Evolutionary conservation across 345 rosid species (phyloP).

Genomic region (Lepidium africanum): DNA sequence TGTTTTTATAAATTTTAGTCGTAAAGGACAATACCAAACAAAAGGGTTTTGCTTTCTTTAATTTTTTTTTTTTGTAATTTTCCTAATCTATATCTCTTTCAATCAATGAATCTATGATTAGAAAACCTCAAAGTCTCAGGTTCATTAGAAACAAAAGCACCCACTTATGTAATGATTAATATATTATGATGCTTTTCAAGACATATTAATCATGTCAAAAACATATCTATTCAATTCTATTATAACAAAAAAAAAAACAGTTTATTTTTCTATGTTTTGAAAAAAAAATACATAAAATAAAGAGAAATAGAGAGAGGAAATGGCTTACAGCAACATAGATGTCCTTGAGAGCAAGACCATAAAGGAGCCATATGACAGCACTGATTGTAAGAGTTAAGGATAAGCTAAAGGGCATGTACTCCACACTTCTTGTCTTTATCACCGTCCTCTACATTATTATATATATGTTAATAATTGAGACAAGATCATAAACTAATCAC

Average conservation of each 20-base stretch:
- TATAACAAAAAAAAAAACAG: neutral
- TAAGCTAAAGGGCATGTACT: constrained; percentile 59
- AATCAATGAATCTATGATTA: constrained; percentile 15
- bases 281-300: too few species aligned
- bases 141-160: constrained; percentile 30
- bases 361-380: constrained; percentile 52
- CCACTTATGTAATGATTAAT: neutral
- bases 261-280: too few species aligned
- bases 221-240: neutral
- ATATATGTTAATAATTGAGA: neutral
- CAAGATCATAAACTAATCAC: neutral
- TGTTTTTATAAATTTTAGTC: constrained; percentile 2
- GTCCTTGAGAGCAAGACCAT: constrained; percentile 44
- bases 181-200: neutral
- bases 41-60: constrained; percentile 13
- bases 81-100: constrained; percentile 19
- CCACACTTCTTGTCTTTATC: constrained; percentile 50
- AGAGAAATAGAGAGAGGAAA: neutral
- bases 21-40: constrained; percentile 24
- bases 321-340: constrained; percentile 39
- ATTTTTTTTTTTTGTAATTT: neutral
- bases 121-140: constrained; percentile 27
- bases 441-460: constrained; percentile 32
- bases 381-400: constrained; percentile 49
- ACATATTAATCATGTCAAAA: neutral